Base-by-base conservation (phyloP, 2,329 filamentous ascomycete genomes). In the Beauveria brongniartii region DNA sequence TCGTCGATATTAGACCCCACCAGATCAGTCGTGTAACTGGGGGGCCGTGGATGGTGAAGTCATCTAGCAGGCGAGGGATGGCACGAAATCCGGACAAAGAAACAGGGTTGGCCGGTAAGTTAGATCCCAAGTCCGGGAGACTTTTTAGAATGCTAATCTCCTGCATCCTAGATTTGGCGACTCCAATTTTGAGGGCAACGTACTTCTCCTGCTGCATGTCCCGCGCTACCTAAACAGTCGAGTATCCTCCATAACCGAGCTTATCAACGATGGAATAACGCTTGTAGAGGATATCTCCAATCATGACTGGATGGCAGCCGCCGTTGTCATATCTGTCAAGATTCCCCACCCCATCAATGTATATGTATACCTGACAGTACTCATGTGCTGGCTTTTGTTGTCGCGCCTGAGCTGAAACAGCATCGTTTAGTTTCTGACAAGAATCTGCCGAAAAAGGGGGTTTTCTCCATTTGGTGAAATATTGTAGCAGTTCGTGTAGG, bases 151-250 rank as follows among this genome's bases (percentile, higher is more conserved):
- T 12, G 9, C n/a, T 52, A 9, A 37, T 46, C 37, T 59, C 47
- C 2, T 59, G 56, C 26, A 34, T n/a, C 22, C 46, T 8, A 18
- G 47, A 59, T n/a, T 59, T 37, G 5, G 47, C n/a, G 3, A 26
- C 46, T 12, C 46, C 64, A n/a, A 66, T 54, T 59, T 66, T 65
- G 52, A 66, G 44, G 20, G 64, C 63, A 30, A 65, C 61, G 52
- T 63, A 62, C 12, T 50, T 40, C 20, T 62, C 37, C 6, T 60
- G 55, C 52, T 61, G 37, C 28, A 8, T 16, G 65, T 78, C 75
- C 37, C 67, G 67, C 20, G 72, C 75, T 28, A 78, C 71, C 75
- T 74, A 77, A 50, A 76, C 70, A 1, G 75, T 77, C 2, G 71
- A 74, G 64, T 67, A 74, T 2, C 70, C 69, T 30, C 75, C 73